These are phyloP conservation scores for Annulohypoxylon maeteangense DNA, from an alignment of 495 filamentous ascomycete genomes.

Conservation along the genomic window DNA sequence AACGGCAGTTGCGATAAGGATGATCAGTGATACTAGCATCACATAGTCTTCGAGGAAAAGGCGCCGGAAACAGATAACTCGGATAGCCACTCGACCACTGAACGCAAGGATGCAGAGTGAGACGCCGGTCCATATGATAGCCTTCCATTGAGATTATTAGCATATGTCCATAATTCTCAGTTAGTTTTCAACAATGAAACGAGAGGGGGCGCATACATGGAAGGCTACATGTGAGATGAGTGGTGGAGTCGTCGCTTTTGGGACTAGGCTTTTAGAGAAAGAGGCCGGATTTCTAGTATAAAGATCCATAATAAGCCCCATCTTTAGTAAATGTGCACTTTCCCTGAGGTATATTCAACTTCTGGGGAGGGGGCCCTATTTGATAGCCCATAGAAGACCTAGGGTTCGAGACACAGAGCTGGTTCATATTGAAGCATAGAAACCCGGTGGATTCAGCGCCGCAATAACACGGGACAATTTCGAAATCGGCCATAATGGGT, in stretches of 20 bases:
- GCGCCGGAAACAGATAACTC: background rate
- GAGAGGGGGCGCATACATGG: background rate
- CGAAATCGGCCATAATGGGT: background rate
- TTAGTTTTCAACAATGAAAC: background rate
- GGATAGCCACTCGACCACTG: background rate
- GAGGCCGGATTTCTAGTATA: background rate
- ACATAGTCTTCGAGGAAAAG: constrained; percentile 14
- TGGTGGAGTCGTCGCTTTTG: background rate
- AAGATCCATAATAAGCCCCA: background rate
- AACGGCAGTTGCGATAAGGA: background rate
- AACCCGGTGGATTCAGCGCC: background rate
- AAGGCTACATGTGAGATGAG: background rate
- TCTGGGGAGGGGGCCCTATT: no score
- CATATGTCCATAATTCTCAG: background rate
- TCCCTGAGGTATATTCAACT: no score
- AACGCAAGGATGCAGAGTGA: constrained; percentile 4
- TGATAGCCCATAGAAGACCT: background rate
- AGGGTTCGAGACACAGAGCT: background rate
- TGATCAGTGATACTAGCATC: constrained; percentile 9
- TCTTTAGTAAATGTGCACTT: background rate
- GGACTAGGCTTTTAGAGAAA: background rate
- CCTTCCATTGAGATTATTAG: constrained; percentile 4
- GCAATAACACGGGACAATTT: background rate
- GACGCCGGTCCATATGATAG: constrained; percentile 10
- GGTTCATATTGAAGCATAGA: background rate